Base-by-base conservation (phyloP, 148 eudicot genomes). In the Tetragonia tetragonoides region DNA sequence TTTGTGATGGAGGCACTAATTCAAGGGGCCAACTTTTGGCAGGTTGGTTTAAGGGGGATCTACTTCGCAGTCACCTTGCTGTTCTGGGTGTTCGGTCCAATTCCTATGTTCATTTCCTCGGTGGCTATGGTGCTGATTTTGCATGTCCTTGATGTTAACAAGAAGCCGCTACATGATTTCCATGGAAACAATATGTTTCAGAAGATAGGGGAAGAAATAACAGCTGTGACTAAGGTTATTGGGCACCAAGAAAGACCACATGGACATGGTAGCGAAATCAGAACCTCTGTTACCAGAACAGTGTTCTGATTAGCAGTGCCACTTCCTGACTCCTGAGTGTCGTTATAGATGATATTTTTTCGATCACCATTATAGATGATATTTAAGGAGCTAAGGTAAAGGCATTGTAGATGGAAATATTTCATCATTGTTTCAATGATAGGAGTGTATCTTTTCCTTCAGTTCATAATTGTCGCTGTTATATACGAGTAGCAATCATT, bases 11-110 rank as follows among this genome's bases (percentile, higher is more conserved):
- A 71, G 66, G 85, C 91, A 0, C 84, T 91, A 20, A 61, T 85
- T 18, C 67, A 75, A 8, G 96, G 85, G 9, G 81, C 83, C 18
- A 74, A 83, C 49, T 93, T 82, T 78, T 88, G 91, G 91, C 70
- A 81, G 5, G 21, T 85, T 1, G 90, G 93, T 11, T 71, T 90
- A 28, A 84, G 91, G 40, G 83, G 85, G 1, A 69, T 90, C 46
- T 88, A 90, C 79, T 86, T 87, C 64, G 89, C 91, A 6, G 46
- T 78, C 66, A 82, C 70, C 34, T 56, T 84, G 70, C 37, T 88
- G 73, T 9, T 86, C 75, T 88, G 90, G 90, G 69, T 84, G 46
- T 88, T 88, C 47, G 90, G 90, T 42, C 90, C 88, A 0, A 88
- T 88, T 59, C 87, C 90, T 0, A 86, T 88, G 88, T 82, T 88